A percentile compares a stretch with the other conserved stretches of the same genome.
phyloP scores from a whole-genome alignment of 2,329 filamentous ascomycete genomes.

The Fusarium buharicum region DNA sequence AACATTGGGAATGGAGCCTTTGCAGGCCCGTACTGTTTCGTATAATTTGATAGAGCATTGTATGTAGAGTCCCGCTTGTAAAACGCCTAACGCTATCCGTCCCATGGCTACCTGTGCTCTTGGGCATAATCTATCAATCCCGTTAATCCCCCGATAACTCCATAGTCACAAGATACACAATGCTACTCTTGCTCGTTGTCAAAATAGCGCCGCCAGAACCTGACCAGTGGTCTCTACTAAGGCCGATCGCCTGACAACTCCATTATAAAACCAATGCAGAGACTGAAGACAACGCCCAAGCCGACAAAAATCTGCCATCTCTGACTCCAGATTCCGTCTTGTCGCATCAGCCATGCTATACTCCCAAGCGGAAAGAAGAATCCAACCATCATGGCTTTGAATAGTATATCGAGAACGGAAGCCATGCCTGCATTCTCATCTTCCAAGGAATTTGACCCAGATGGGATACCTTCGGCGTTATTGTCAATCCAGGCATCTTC shows the following conservation, averaged over 20 bases:
- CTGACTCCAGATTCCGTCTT: conserved; percentile 87
- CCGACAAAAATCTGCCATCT: conserved; percentile 88
- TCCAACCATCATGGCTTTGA: conserved; percentile 88
- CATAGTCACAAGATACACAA: conserved; percentile 53
- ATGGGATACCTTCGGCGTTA: conserved; percentile 58
- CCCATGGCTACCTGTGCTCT: conserved; percentile 1
- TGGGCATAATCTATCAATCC: background rate
- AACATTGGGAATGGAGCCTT: conserved; percentile 35
- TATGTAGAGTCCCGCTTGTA: conserved; percentile 12
- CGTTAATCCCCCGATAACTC: conserved; percentile 51
- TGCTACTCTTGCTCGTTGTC: background rate
- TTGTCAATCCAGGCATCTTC: conserved; percentile 94
- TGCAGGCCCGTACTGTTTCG: conserved; percentile 28
- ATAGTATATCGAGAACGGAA: conserved; percentile 79
- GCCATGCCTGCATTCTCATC: conserved; percentile 63
- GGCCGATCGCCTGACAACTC: conserved; percentile 53
- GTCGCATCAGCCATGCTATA: conserved; percentile 83
- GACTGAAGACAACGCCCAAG: conserved; percentile 83
- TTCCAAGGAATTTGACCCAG: conserved; percentile 52
- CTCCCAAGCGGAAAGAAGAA: conserved; percentile 96
- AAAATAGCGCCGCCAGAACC: background rate
- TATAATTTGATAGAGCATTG: conserved; percentile 27
- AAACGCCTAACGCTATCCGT: conserved; percentile 13
- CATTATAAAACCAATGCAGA: conserved; percentile 77
- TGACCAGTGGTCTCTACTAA: conserved; percentile 7